A percentile compares a stretch with the other conserved stretches of the same genome.
phyloP scores from a whole-genome alignment of 2,329 filamentous ascomycete species.

The Lachnellula suecica region DNA sequence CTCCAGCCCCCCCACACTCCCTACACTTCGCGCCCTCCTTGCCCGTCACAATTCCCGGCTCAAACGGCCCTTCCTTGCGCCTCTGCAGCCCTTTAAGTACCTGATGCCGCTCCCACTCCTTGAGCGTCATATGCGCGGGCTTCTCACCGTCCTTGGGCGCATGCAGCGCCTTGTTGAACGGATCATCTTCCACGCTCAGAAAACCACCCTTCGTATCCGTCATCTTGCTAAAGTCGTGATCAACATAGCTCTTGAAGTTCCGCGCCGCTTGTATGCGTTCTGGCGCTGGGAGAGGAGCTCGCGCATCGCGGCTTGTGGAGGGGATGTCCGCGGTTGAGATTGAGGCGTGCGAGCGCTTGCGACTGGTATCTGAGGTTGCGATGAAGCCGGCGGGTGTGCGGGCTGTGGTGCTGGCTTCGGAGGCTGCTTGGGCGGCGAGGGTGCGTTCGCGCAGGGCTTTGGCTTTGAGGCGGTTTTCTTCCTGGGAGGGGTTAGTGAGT shows the following conservation, averaged over 20 bases:
- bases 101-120: constrained; percentile 87
- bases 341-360: constrained; percentile 70
- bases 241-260: constrained; percentile 92
- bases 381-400: constrained; percentile 69
- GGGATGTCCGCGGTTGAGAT: constrained; percentile 54
- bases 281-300: constrained; percentile 31
- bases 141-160: constrained; percentile 58
- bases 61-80: constrained; percentile 78
- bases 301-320: constrained; percentile 68
- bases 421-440: constrained; percentile 58
- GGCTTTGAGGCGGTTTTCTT: constrained; percentile 82
- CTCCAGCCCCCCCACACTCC: constrained; percentile 78
- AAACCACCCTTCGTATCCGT: constrained; percentile 97
- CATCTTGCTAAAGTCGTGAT: constrained; percentile 98
- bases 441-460: constrained; percentile 80
- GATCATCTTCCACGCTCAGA: constrained; percentile 86
- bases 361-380: constrained; percentile 60
- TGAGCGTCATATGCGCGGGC: constrained; percentile 83
- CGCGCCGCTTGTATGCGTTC: constrained; percentile 61
- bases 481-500: constrained; percentile 47
- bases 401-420: constrained; percentile 34
- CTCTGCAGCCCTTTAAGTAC: constrained; percentile 70
- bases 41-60: constrained; percentile 76
- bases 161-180: constrained; percentile 77
- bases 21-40: constrained; percentile 71